Evolutionary conservation across 2,329 filamentous ascomycete species (phyloP), one percentile per base, ranked within the genome.

Genomic region (Apiospora arundinis): DNA sequence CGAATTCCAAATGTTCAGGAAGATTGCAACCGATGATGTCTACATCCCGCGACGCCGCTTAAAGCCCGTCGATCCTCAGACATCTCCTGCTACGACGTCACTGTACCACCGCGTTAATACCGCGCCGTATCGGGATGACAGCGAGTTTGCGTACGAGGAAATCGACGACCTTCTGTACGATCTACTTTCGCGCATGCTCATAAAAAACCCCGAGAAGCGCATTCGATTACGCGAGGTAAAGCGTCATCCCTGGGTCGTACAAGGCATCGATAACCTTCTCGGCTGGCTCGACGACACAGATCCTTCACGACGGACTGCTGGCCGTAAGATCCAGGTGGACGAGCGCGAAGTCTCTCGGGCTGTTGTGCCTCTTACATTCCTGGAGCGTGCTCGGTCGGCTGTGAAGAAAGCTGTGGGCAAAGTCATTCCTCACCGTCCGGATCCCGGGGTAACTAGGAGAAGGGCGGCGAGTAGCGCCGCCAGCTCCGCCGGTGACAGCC

Each of bases 221-320:
- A 98, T 99, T 77, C 93, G 93, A 9, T 85, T 99, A 69, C 91
- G 92, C 72, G 95, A 98, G 76, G 95, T 98, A 77, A 98, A 98
- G 81, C 92, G 93, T 72, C 96, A 99, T 79, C 92, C 92, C 6
- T 99, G 96, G 96, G 92, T 98, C 21, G 86, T 95, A 1, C 86
- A 92, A 71, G 95, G 92, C 74, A 89, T 98, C 65, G 84, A 89
- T 45, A 92, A 97, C 75, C 89, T 92, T 48, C 85, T 90, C 44
- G 86, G 88, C 12, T 99, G 96, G 96, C 89, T 98, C n/a, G 94
- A 97, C 76, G 94, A 97, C 74, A 97, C 95, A 0, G 95, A 98
- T 77, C 95, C 95, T 1, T 91, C 90, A 48, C 89, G 92, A 46
- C 92, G 92, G 72, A 92, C 91, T 44, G 90, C 93, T 71, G 95